Evolutionary conservation across 805 yeast species (phyloP).

Genomic region (Ogataea minuta): DNA sequence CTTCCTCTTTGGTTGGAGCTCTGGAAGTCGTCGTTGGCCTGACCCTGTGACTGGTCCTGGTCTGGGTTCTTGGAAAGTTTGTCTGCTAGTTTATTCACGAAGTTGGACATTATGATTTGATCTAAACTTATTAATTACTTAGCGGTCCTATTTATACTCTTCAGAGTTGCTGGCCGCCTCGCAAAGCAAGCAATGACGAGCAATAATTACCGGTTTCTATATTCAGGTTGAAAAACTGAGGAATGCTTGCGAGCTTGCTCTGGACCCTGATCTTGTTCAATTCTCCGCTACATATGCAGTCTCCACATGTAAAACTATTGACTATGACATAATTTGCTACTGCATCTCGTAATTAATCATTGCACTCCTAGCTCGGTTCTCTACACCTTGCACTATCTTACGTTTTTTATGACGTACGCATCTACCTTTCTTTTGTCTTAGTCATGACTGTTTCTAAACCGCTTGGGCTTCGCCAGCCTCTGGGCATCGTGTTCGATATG

Average conservation of each 20-base stretch:
- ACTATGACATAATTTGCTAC: no score
- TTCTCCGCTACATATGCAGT: no score
- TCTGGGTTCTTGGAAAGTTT: conserved; percentile 9
- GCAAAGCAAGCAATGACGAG: conserved; percentile 4
- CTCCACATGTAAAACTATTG: no score
- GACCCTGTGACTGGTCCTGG: conserved; percentile 4
- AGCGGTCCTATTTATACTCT: not conserved
- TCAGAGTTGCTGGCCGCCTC: conserved; percentile 3
- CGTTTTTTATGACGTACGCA: not conserved
- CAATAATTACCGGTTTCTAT: not conserved
- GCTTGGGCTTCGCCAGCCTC: conserved; percentile 3
- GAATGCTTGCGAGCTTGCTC: no score
- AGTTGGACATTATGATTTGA: conserved; percentile 11
- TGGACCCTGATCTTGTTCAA: no score
- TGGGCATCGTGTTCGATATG: conserved; percentile 71
- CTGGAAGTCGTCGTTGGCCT: conserved; percentile 5
- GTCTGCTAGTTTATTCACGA: conserved; percentile 11
- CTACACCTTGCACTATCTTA: conserved; percentile 4
- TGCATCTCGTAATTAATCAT: no score
- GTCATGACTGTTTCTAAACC: conserved; percentile 2
- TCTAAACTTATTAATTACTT: not conserved
- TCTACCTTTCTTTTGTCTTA: not conserved
- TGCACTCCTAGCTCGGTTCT: no score
- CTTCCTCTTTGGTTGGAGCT: not conserved
- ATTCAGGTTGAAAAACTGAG: not conserved